phyloP scores from a whole-genome alignment of 164 flowering plant species.

The Umbilicus rupestris region DNA sequence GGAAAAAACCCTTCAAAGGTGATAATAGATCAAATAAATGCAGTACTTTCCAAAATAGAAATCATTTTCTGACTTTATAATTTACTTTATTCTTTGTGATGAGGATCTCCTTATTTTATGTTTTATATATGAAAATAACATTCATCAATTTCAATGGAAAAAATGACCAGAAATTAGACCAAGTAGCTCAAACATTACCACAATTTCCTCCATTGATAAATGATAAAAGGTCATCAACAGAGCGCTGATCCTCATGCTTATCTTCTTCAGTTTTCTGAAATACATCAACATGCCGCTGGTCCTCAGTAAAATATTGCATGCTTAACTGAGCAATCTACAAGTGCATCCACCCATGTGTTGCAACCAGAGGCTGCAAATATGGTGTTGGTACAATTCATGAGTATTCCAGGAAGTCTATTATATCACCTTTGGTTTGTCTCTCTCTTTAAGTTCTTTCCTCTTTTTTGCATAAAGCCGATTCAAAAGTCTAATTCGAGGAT shows the following conservation, averaged over 20 bases:
- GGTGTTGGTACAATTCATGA: neutral
- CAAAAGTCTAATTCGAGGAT: conserved; percentile 80
- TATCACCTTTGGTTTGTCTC: conserved; percentile 59
- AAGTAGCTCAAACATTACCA: conserved; percentile 16
- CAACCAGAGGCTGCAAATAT: neutral
- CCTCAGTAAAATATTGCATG: neutral
- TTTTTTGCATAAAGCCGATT: conserved; percentile 86
- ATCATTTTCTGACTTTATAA: neutral
- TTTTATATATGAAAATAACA: neutral
- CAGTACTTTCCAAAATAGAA: neutral
- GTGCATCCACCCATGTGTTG: neutral
- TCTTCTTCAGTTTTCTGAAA: conserved; percentile 68
- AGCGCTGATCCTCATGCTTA: conserved; percentile 68
- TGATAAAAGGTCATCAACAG: conserved; percentile 84
- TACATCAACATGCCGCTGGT: neutral
- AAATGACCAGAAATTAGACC: neutral
- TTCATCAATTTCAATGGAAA: neutral
- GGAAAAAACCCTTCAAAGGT: too few relatives aligned
- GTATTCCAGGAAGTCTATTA: neutral
- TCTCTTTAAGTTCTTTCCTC: conserved; percentile 82
- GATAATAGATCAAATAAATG: neutral
- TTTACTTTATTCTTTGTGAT: neutral
- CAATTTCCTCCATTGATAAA: conserved; percentile 62
- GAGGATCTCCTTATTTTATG: neutral
- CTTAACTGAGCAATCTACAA: neutral